phyloP scores from a whole-genome alignment of 2,329 filamentous ascomycete genomes.

The Nemania sp. region DNA sequence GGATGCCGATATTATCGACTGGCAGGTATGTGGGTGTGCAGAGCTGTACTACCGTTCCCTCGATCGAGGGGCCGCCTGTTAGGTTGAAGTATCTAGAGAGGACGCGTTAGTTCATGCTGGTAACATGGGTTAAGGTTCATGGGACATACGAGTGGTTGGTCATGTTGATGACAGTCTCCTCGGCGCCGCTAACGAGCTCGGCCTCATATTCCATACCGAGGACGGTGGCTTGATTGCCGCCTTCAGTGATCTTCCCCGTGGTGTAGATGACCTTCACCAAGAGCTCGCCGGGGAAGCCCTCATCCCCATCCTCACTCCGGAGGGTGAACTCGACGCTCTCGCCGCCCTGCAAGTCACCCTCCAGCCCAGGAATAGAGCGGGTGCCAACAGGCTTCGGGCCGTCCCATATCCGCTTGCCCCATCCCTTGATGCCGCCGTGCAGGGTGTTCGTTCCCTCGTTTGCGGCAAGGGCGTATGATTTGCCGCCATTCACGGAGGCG shows the following conservation, averaged over 20 bases:
- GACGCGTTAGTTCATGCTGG: neutral
- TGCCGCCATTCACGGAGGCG: slow-evolving; percentile 67
- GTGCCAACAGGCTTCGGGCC: slow-evolving; percentile 67
- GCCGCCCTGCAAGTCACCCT: slow-evolving; percentile 57
- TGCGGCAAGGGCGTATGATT: slow-evolving; percentile 68
- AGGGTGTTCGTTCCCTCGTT: slow-evolving; percentile 80
- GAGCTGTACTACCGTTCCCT: slow-evolving; percentile 68
- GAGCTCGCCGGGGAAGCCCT: slow-evolving; percentile 87
- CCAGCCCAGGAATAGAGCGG: slow-evolving; percentile 53
- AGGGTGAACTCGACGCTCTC: slow-evolving; percentile 69
- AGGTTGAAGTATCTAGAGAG: slow-evolving; percentile 66
- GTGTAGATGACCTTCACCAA: slow-evolving; percentile 79
- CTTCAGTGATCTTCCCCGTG: slow-evolving; percentile 65
- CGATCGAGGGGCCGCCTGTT: slow-evolving; percentile 54
- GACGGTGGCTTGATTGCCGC: slow-evolving; percentile 67
- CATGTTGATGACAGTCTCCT: slow-evolving; percentile 91
- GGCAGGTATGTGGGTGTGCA: slow-evolving; percentile 68
- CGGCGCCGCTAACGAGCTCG: slow-evolving; percentile 73
- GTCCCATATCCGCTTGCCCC: slow-evolving; percentile 78
- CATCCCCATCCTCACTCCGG: slow-evolving; percentile 77
- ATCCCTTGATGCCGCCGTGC: slow-evolving; percentile 74
- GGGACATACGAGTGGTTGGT: slow-evolving; percentile 84
- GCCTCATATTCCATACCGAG: slow-evolving; percentile 90
- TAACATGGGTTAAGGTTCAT: neutral
- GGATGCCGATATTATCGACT: slow-evolving; percentile 73